A percentile compares a stretch with the other conserved stretches of the same genome.
phyloP scores from a whole-genome alignment of 139 green algal species.

The Closterium sp. region DNA sequence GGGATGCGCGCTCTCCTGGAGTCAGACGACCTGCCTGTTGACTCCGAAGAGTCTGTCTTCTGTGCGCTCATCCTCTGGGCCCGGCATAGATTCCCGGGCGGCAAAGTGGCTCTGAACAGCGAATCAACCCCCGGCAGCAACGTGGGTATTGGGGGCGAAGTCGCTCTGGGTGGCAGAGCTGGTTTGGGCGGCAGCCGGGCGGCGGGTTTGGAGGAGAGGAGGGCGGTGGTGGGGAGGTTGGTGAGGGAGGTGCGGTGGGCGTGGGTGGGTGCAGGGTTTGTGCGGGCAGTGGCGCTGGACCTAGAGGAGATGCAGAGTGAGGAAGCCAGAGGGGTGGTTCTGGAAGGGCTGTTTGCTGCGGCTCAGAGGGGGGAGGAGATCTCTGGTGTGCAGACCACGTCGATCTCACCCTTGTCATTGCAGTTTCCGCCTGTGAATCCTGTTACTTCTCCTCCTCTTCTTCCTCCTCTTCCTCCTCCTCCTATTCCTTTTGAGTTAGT shows the following conservation, averaged over 20 bases:
- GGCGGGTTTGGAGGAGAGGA: not conserved
- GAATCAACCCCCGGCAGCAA: too few species aligned
- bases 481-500: not conserved
- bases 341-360: not conserved
- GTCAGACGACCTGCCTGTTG: conserved; percentile 5
- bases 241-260: not conserved
- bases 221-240: conserved; percentile 5
- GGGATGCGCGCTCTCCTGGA: not conserved
- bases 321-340: not conserved
- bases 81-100: not conserved
- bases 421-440: not conserved
- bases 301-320: conserved; percentile 7
- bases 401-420: not conserved
- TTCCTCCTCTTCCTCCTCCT: not conserved
- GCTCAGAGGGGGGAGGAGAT: not conserved
- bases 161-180: too few species aligned
- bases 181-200: not conserved
- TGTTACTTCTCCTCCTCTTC: not conserved
- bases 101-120: too few species aligned
- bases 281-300: not conserved
- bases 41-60: conserved; percentile 10
- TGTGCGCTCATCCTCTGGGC: conserved; percentile 1
- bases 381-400: not conserved
- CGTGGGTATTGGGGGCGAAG: too few species aligned
- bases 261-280: not conserved